Conservation (phyloP, 2,329 filamentous ascomycete species). For the Neonectria punicea region DNA sequence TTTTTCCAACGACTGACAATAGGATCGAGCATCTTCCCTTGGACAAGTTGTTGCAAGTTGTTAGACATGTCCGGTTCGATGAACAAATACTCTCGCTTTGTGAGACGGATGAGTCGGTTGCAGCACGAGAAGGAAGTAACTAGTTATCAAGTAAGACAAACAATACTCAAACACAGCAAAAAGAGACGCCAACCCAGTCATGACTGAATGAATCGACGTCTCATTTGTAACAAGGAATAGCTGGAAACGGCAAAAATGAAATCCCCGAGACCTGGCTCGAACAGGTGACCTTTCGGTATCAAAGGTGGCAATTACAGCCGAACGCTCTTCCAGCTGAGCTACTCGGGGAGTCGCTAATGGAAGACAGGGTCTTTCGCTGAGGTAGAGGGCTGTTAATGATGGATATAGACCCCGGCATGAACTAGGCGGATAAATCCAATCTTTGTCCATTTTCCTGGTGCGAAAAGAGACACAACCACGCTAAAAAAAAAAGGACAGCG, state of each 20-base stretch:
- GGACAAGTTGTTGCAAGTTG: not conserved
- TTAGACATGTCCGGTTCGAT: not conserved
- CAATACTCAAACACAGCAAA: not conserved
- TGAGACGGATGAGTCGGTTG: not conserved
- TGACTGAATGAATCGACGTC: not conserved
- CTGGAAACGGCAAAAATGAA: slow-evolving; percentile 17
- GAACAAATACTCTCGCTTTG: not conserved
- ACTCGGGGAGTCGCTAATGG: slow-evolving; percentile 34
- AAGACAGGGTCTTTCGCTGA: slow-evolving; percentile 23
- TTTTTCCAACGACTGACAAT: not conserved
- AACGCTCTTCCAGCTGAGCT: slow-evolving; percentile 45
- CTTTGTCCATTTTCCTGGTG: too few species aligned
- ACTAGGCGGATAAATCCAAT: not conserved
- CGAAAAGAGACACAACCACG: not conserved
- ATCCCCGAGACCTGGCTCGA: slow-evolving; percentile 43
- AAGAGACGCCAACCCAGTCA: not conserved
- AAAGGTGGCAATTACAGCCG: slow-evolving; percentile 34
- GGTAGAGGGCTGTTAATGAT: not conserved
- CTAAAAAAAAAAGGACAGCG: not conserved
- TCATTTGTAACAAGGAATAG: not conserved
- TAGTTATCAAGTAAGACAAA: not conserved
- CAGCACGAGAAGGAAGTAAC: not conserved
- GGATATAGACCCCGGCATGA: not conserved
- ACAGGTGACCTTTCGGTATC: slow-evolving; percentile 41
- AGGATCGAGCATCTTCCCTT: not conserved